phyloP scores from a whole-genome alignment of 2,329 filamentous ascomycete species.

The Hypoxylon sp. region DNA sequence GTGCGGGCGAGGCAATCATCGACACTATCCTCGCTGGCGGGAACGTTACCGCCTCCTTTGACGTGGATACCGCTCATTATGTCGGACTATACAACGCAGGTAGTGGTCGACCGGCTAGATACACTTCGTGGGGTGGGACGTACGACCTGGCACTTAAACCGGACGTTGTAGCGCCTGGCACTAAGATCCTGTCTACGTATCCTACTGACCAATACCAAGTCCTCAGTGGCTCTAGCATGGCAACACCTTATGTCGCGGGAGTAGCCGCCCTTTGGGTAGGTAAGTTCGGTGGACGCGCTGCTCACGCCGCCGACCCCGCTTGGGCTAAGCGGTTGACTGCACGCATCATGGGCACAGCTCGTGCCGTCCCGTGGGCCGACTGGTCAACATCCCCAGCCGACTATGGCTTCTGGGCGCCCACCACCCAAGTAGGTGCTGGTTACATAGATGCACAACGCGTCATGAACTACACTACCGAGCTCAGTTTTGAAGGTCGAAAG shows the following conservation, averaged over 20 bases:
- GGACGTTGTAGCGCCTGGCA: constrained; percentile 51
- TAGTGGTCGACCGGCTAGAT: constrained; percentile 38
- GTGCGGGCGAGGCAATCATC: constrained; percentile 46
- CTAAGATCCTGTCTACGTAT: constrained; percentile 55
- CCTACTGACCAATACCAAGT: constrained; percentile 50
- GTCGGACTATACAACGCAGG: constrained; percentile 37
- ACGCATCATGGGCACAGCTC: constrained; percentile 45
- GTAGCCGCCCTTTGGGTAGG: constrained; percentile 47
- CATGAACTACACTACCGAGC: constrained; percentile 68
- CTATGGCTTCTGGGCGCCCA: constrained; percentile 44
- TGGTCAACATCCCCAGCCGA: constrained; percentile 24
- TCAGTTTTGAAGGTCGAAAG: constrained; percentile 64
- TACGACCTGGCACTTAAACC: constrained; percentile 54
- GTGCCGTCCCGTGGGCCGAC: constrained; percentile 43
- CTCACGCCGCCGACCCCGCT: constrained; percentile 31
- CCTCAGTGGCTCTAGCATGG: constrained; percentile 58
- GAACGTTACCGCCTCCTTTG: constrained; percentile 44
- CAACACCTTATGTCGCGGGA: constrained; percentile 54
- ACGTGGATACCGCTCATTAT: constrained; percentile 33
- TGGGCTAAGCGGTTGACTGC: constrained; percentile 39
- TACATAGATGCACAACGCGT: constrained; percentile 63
- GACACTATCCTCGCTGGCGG: constrained; percentile 43
- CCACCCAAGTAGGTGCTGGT: constrained; percentile 52
- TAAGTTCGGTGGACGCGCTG: constrained; percentile 41
- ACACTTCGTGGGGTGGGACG: constrained; percentile 53